A percentile compares a stretch with the other conserved stretches of the same genome.
Evolutionary conservation across 495 filamentous ascomycete genomes (phyloP).

Genomic region (Aspergillus incahuasiensis): DNA sequence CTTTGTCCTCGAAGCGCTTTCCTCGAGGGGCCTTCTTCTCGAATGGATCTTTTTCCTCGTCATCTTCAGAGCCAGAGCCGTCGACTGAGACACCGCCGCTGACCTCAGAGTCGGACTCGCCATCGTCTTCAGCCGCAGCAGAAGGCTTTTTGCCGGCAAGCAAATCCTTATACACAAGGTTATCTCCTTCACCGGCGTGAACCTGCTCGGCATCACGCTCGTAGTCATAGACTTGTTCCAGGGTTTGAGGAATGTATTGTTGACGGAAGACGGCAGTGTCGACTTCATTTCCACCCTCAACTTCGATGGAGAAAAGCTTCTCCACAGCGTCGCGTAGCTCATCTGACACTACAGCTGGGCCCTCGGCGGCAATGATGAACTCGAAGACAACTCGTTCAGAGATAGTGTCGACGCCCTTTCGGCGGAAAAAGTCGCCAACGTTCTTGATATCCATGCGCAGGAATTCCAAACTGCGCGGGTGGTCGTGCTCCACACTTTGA

Average conservation of each 20-base stretch:
- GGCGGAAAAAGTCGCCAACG: constrained; percentile 81
- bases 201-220: constrained; percentile 83
- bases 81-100: constrained; percentile 42
- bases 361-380: constrained; percentile 64
- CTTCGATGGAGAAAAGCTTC: constrained; percentile 42
- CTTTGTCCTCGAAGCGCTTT: constrained; percentile 88
- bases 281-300: constrained; percentile 51
- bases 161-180: constrained; percentile 75
- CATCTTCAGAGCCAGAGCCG: constrained; percentile 46
- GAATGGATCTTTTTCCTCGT: constrained; percentile 46
- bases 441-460: constrained; percentile 98
- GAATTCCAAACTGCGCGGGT: constrained; percentile 87
- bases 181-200: constrained; percentile 61
- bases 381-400: constrained; percentile 69
- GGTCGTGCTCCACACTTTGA: constrained; percentile 94
- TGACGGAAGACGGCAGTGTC: constrained; percentile 91
- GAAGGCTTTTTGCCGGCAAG: constrained; percentile 63
- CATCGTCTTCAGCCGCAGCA: constrained; percentile 26
- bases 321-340: constrained; percentile 48
- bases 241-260: constrained; percentile 88
- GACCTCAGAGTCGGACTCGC: constrained; percentile 43
- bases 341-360: constrained; percentile 38
- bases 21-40: constrained; percentile 70
- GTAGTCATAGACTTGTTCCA: constrained; percentile 93
- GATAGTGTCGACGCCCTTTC: constrained; percentile 75